Evolutionary conservation across 2,329 filamentous ascomycete genomes (phyloP), one percentile per base, ranked within the genome.

Genomic region (Arthrocladium fulminans): DNA sequence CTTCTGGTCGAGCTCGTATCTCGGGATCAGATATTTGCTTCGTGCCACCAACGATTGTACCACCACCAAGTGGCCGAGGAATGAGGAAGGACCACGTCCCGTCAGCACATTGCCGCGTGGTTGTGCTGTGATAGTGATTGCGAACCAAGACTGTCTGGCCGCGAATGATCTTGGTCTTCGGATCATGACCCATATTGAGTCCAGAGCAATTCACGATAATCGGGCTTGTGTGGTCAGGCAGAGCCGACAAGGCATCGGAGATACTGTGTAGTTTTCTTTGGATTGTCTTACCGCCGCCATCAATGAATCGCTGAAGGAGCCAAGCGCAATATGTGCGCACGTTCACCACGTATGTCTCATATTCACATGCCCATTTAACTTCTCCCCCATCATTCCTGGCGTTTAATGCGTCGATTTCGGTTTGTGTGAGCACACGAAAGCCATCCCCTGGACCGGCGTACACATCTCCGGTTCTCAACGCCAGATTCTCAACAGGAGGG

Each of bases 31-130:
- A 65, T 1, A 72, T 69, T 58, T 83, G 75, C 60, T 82, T 83
- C 8, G 80, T 84, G 0, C 81, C 81, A 3, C 81, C 81, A 17
- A 84, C 74, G 32, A 84, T 69, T 0, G 80, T 84, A 2, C 81
- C 81, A 2, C 80, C 80, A 27, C 76, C 69, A 22, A 80, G 74
- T 7, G 73, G 74, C 2, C 81, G 72, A 1, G 81, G 79, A 4
- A 84, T 76, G 39, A 73, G 73, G 53, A 84, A 83, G 0, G 73
- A 72, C 77, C 79, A 83, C 7, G 68, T 73, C 0, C 81, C 81
- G 59, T 84, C 79, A 0, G 70, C 69, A 57, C 79, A 76, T 55
- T 85, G 79, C 22, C 75, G 70, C 2, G 81, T 84, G 17, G 84
- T 68, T 0, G 64, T 73, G 45, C 65, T 65, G 2, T 65, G 54